These are phyloP conservation scores for Volvox carteri DNA, from an alignment of 163 green algal genomes.

Conservation along the genomic window DNA sequence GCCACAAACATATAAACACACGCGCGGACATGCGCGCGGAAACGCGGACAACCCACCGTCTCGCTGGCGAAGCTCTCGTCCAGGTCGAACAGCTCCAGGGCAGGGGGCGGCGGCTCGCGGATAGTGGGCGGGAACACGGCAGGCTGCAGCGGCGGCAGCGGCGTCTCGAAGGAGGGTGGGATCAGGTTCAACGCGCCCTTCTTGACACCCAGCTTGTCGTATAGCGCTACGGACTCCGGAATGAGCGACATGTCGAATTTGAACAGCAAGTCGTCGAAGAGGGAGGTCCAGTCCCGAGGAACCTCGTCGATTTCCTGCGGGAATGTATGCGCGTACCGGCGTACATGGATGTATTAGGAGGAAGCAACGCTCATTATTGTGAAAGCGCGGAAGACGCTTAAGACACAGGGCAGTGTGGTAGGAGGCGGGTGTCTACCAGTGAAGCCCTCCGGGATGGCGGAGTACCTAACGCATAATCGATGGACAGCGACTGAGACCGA, in stretches of 20 bases:
- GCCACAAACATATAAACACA: too few species aligned
- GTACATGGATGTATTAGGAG: too few species aligned
- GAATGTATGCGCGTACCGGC: too few species aligned
- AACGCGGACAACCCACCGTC: slow-evolving; percentile 40
- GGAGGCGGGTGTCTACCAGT: too few species aligned
- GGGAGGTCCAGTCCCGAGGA: slow-evolving; percentile 80
- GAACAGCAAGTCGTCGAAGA: slow-evolving; percentile 85
- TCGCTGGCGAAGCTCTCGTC: slow-evolving; percentile 83
- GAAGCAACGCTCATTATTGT: too few species aligned
- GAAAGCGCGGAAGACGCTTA: too few species aligned
- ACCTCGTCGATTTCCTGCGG: slow-evolving; percentile 78
- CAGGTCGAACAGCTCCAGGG: slow-evolving; percentile 92
- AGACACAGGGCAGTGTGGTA: too few species aligned
- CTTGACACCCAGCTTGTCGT: slow-evolving; percentile 81
- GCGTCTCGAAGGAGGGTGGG: slow-evolving; percentile 82
- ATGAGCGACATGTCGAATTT: slow-evolving; percentile 68
- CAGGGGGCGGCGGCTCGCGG: slow-evolving; percentile 79
- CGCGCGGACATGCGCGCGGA: too few species aligned
- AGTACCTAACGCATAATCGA: too few species aligned
- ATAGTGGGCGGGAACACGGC: slow-evolving; percentile 88
- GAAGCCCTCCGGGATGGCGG: too few species aligned
- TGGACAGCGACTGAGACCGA: too few species aligned
- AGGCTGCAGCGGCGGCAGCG: slow-evolving; percentile 84
- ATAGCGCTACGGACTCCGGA: slow-evolving; percentile 74
- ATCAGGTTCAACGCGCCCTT: slow-evolving; percentile 83